Conservation (phyloP, 345 rosid species). For the Euphorbia pulcherrima region DNA sequence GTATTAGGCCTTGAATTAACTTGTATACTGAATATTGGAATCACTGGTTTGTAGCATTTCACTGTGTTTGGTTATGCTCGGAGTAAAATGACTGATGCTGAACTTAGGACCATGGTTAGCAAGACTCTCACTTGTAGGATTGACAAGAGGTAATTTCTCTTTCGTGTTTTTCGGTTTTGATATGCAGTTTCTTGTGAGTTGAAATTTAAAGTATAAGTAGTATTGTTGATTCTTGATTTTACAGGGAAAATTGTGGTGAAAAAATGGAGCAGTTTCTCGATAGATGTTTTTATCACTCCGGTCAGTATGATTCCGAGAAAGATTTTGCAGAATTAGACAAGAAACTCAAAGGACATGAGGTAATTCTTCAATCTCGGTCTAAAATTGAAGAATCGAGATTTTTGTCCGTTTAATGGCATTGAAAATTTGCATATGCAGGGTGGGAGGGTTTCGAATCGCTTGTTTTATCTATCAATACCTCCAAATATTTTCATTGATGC, state of each 20-base stretch:
- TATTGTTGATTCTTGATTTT: neutral
- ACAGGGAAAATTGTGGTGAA: slow-evolving; percentile 85
- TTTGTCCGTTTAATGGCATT: neutral
- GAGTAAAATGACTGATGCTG: no score
- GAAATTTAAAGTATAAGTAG: neutral
- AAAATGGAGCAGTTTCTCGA: slow-evolving; percentile 90
- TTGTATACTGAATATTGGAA: neutral
- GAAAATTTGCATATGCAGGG: slow-evolving; percentile 42
- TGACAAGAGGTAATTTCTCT: neutral
- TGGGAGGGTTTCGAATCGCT: slow-evolving; percentile 79
- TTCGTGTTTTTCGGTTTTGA: no score
- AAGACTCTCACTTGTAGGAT: no score
- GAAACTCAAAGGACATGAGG: slow-evolving; percentile 84
- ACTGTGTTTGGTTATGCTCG: no score
- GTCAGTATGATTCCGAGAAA: slow-evolving; percentile 82
- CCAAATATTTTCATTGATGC: slow-evolving; percentile 94
- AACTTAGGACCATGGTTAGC: neutral
- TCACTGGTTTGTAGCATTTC: slow-evolving; percentile 19
- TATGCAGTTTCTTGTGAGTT: neutral
- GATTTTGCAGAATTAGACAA: slow-evolving; percentile 70
- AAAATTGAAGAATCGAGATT: no score
- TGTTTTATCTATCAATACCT: slow-evolving; percentile 88
- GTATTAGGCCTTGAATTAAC: no score
- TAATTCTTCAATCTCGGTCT: no score
- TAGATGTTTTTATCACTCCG: slow-evolving; percentile 94